Conservation (phyloP, 352 stramenopile species). For the Plasmopara muralis region DNA sequence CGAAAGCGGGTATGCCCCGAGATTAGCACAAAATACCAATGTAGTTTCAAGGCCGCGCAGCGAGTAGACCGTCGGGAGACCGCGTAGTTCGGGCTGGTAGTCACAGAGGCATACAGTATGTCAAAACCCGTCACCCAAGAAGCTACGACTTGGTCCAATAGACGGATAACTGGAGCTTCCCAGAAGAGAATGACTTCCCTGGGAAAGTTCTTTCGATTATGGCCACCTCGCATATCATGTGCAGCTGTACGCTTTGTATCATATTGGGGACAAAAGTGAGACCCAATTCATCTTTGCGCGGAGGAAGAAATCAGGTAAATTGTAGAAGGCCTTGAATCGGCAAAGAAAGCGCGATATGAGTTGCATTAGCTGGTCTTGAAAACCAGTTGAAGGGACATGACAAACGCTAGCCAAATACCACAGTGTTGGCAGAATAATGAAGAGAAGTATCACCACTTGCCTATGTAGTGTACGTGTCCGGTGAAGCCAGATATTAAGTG, state of each 20-base stretch:
- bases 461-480: no score
- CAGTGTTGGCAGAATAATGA: not conserved
- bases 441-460: not conserved
- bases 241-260: not conserved
- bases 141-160: not conserved
- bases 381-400: not conserved
- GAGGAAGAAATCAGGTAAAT: slow-evolving; percentile 1
- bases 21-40: not conserved
- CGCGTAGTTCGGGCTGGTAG: not conserved
- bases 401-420: not conserved
- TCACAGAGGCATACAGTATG: not conserved
- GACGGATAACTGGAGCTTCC: not conserved
- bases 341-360: not conserved
- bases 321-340: no score
- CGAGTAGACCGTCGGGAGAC: not conserved
- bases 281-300: not conserved
- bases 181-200: not conserved
- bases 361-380: not conserved
- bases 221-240: not conserved
- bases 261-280: not conserved
- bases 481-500: not conserved
- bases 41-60: not conserved
- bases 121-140: not conserved
- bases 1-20: not conserved
- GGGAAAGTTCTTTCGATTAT: not conserved